A percentile compares a stretch with the other conserved stretches of the same genome.
These are phyloP conservation scores for Hydnum rufescens DNA, from an alignment of 768 basidiomycete species.

Conservation along the genomic window DNA sequence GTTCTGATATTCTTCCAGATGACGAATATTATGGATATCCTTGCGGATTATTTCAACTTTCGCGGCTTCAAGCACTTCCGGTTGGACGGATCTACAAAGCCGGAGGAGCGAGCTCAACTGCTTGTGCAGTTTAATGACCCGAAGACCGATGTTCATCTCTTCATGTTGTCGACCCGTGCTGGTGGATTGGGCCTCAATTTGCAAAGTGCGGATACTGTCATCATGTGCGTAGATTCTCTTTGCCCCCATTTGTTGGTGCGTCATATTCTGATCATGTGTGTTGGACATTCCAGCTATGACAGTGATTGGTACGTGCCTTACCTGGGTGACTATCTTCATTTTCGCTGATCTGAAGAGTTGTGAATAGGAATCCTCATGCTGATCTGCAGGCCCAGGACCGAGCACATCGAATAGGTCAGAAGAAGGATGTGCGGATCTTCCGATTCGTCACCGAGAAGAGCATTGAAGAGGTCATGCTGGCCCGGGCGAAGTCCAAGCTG, in stretches of 20 bases:
- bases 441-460: conserved; percentile 96
- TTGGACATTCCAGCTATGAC: conserved; percentile 41
- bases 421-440: conserved; percentile 89
- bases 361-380: conserved; percentile 81
- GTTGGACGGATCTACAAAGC: conserved; percentile 91
- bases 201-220: conserved; percentile 90
- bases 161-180: conserved; percentile 85
- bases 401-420: conserved; percentile 98
- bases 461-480: conserved; percentile 95
- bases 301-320: conserved; percentile 36
- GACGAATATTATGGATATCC: conserved; percentile 98
- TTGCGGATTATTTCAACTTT: conserved; percentile 86
- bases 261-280: too few species aligned
- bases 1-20: conserved; percentile 99
- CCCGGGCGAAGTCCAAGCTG: conserved; percentile 84
- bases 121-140: conserved; percentile 80
- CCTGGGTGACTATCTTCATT: background rate
- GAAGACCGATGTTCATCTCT: conserved; percentile 70
- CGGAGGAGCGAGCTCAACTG: conserved; percentile 78
- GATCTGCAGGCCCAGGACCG: conserved; percentile 99
- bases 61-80: conserved; percentile 75
- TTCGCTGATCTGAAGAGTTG: conserved; percentile 20
- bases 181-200: conserved; percentile 88
- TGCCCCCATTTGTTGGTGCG: background rate
- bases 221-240: conserved; percentile 42